Base-by-base conservation (phyloP, 805 yeast genomes). In the Ascoidea tarda region DNA sequence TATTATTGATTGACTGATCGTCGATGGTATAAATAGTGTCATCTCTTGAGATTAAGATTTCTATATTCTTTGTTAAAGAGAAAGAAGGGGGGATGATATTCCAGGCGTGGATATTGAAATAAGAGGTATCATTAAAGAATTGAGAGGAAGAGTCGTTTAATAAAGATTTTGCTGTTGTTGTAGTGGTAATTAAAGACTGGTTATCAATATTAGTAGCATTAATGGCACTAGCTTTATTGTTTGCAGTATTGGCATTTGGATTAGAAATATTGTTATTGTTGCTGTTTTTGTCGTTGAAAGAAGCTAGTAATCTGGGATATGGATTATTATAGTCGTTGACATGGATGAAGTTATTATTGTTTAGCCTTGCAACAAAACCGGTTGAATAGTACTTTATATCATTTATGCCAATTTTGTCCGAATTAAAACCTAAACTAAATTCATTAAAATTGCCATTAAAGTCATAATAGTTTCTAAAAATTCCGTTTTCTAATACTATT, bases 371-470 rank as follows among this genome's bases (percentile, higher is more conserved):
- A 5, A 77, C 72, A 52, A 83, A 66, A 28, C 75, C 80, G 6
- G 63, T 52, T 4, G 62, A 64, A 66, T 69, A 69, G 50, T 77
- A 71, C 51, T 65, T 62, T 12, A 66, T 68, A 2, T 72, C 71
- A 4, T 56, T 51, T 6, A 75, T 63, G 0, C 66, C 67, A 28
- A 55, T 58, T 6, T 59, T 54, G 46, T 67, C 72, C 0, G 69
- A 65, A 5, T 63, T 66, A 16, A 60, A 57, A 1, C 69, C 69
- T 5, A 77, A 55, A 16, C 65, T 62, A 58, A 71, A 74, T 59
- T 82, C 87, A 49, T 72, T 71, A 62, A 85, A 87, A 48, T 77
- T 81, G 4, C 87, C 85, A 21, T 77, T 77, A 56, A 84, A 79
- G 59, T 85, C 89, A 47, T 71, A 65, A 64, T 84, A 86, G 32